Percentiles rank a stretch among this genome's conserved stretches.
Evolutionary conservation across 2,329 filamentous ascomycete genomes (phyloP).

Genomic region (Simplicillium sp.): DNA sequence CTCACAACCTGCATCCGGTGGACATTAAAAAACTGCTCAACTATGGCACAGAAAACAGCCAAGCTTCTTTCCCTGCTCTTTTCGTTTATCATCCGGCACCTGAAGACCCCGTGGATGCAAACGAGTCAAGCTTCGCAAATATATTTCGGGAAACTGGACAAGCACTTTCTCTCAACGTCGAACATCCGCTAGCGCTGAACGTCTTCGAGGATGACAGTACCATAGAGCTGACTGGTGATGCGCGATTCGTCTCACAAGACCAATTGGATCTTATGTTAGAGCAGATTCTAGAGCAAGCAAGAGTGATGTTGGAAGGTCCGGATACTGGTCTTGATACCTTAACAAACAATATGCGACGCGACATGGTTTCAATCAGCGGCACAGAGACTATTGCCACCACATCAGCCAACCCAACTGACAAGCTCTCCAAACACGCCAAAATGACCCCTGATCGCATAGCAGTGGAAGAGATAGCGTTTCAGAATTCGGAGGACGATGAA

Average conservation of each 20-base stretch:
- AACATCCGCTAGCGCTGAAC: conserved; percentile 29
- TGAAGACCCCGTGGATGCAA: not conserved
- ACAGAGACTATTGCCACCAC: not conserved
- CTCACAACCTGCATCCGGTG: conserved; percentile 12
- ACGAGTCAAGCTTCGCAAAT: not conserved
- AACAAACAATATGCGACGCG: conserved; percentile 5
- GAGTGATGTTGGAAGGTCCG: conserved; percentile 7
- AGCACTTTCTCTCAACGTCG: conserved; percentile 23
- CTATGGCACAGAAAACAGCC: conserved; percentile 7
- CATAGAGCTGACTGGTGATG: conserved; percentile 14
- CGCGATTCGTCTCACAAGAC: conserved; percentile 10
- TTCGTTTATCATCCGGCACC: conserved; percentile 14
- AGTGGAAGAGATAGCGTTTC: conserved; percentile 40
- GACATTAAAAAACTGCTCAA: conserved; percentile 14
- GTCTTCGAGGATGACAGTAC: conserved; percentile 15
- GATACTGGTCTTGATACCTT: conserved; percentile 8
- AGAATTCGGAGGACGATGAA: conserved; percentile 16
- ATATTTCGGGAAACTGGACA: conserved; percentile 19
- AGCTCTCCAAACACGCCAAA: conserved; percentile 31
- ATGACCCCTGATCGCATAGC: conserved; percentile 40
- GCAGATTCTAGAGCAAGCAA: conserved; percentile 11
- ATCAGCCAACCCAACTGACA: conserved; percentile 13
- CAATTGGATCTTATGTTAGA: conserved; percentile 12
- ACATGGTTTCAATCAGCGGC: conserved; percentile 4
- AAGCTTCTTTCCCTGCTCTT: conserved; percentile 13